Conservation (phyloP, 257 asterid genomes). For the Nicotiana tomentosiformis region DNA sequence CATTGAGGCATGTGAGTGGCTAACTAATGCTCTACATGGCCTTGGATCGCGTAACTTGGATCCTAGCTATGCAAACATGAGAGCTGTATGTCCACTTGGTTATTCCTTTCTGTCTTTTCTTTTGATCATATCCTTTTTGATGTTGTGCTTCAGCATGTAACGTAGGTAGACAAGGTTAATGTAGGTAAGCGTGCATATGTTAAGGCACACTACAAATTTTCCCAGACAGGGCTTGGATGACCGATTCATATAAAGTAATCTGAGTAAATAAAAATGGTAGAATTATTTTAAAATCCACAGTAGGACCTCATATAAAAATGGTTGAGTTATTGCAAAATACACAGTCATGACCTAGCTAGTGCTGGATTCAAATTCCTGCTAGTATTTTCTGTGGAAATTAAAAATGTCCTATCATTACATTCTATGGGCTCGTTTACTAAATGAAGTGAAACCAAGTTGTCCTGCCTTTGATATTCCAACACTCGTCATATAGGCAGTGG, state of each 20-base stretch:
- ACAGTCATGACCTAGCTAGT: not conserved
- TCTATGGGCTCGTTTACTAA: not conserved
- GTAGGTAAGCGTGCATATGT: slow-evolving; percentile 3
- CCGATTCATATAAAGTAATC: not conserved
- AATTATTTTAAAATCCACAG: not conserved
- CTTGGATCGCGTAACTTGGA: slow-evolving; percentile 84
- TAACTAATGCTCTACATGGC: slow-evolving; percentile 54
- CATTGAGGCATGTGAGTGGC: slow-evolving; percentile 96
- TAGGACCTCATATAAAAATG: not conserved
- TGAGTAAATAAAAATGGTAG: not conserved
- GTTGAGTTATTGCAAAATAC: not conserved
- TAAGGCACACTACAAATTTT: not conserved
- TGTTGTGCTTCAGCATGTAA: not conserved
- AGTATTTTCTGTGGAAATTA: not conserved
- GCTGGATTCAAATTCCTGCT: not conserved
- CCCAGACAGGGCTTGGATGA: not conserved
- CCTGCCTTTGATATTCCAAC: not conserved
- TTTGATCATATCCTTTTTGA: not conserved
- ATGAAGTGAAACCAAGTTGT: not conserved
- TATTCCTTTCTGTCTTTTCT: not conserved
- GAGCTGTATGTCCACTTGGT: slow-evolving; percentile 54
- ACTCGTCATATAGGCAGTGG: not conserved
- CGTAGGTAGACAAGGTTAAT: not conserved
- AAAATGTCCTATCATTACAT: not conserved
- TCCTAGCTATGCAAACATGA: slow-evolving; percentile 55